Base-by-base conservation (phyloP, 148 eudicot species). In the Rhododendron simsii region DNA sequence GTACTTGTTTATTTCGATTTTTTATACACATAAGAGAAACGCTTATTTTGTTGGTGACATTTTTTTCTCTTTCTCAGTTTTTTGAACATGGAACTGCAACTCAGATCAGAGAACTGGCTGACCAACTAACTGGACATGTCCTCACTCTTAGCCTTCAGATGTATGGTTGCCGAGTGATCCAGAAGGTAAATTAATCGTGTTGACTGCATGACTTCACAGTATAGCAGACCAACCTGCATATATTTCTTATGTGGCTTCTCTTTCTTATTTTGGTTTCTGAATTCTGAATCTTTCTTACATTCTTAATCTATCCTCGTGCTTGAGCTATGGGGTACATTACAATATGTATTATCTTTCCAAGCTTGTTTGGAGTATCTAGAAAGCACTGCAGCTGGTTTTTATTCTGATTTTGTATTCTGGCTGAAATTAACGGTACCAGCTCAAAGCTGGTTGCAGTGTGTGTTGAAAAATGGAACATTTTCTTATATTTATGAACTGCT, bases 151-250 rank as follows among this genome's bases (percentile, higher is more conserved):
- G 99, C 87, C 94, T 97, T 89, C 99, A 97, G 83, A 97, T 97
- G 99, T 97, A 97, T 91, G 99, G 99, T 50, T 97, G 99, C 81
- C 94, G 99, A 78, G 99, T 97, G 55, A 97, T 97, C 87, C 98
- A 97, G 89, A 97, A 97, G 98, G 99, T 97, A 93, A 53, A 10
- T 13, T 51, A 2, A 47, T 79, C 41, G 21, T 53, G 41, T 75
- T 75, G 81, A 37, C 81, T 21, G 76, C 76, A 30, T 71, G 30
- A 71, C 39, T 23, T 41, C 6, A 14, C 28, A 76, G 81, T 57
- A 48, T 35, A 13, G 48, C 79, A 75, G 26, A 37, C 39, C 21
- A 10, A 35, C 47, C 48, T 75, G 79, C 39, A 14, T 39, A 37
- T 75, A 35, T 75, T 18, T 33, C 76, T 71, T 33, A 33, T 13